Percentiles rank a stretch among this genome's conserved stretches.
These are phyloP conservation scores for Arthrobotrys sinensis DNA, from an alignment of 2,329 filamentous ascomycete genomes.

Conservation along the genomic window DNA sequence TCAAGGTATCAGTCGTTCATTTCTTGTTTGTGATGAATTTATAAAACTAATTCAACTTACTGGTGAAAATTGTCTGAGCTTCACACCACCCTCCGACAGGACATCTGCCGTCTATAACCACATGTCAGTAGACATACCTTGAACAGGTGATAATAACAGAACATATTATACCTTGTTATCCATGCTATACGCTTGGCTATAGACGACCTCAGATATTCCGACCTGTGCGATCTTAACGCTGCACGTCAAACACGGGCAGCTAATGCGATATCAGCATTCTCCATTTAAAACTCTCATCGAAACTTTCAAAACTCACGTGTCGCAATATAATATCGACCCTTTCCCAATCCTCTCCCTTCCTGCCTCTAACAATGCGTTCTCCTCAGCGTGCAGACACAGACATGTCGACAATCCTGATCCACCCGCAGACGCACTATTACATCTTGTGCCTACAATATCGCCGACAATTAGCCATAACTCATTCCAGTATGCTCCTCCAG, in stretches of 20 bases:
- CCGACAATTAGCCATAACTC: constrained; percentile 7
- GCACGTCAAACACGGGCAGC: constrained; percentile 94
- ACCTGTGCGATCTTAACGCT: constrained; percentile 99
- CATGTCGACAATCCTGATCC: constrained; percentile 87
- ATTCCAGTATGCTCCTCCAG: neutral
- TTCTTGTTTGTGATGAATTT: neutral
- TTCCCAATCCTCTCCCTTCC: constrained; percentile 90
- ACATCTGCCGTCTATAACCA: constrained; percentile 78
- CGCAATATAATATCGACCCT: constrained; percentile 88
- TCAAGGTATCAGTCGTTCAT: neutral
- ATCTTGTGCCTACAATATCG: constrained; percentile 73
- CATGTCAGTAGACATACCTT: constrained; percentile 28
- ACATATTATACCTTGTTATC: constrained; percentile 75
- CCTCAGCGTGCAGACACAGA: constrained; percentile 96
- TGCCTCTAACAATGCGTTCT: constrained; percentile 95
- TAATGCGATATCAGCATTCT: constrained; percentile 63
- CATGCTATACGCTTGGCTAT: constrained; percentile 94
- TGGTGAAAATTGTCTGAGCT: constrained; percentile 87
- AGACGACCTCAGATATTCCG: constrained; percentile 95
- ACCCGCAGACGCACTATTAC: constrained; percentile 80
- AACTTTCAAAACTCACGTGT: constrained; percentile 73
- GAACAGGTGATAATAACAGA: neutral
- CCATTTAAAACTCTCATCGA: neutral
- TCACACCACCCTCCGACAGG: constrained; percentile 85
- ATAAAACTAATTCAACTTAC: constrained; percentile 71